Conservation (phyloP, 306 rosid genomes). For the Quercus ilex region DNA sequence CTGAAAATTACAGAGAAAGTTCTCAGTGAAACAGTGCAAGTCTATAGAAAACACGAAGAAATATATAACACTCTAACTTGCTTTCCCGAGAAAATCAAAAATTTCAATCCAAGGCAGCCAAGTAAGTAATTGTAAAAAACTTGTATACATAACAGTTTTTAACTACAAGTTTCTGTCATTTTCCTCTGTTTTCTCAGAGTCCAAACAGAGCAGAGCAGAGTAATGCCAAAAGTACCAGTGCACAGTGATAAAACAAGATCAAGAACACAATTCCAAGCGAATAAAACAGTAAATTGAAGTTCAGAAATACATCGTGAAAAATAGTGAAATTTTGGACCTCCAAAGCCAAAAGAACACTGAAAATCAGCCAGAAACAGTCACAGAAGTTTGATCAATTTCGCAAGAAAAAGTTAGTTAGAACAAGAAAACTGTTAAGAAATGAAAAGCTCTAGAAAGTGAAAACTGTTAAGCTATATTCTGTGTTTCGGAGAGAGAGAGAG, state of each 20-base stretch:
- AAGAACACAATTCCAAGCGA: slow-evolving; percentile 1
- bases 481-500: slow-evolving; percentile 1
- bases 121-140: background rate
- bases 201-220: slow-evolving; percentile 9
- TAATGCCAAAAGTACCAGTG: background rate
- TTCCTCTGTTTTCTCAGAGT: slow-evolving; percentile 22
- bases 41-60: background rate
- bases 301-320: background rate
- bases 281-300: background rate
- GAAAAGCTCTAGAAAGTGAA: background rate
- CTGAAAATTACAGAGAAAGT: background rate
- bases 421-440: background rate
- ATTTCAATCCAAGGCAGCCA: background rate
- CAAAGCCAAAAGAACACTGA: background rate
- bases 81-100: too few species aligned
- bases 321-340: background rate
- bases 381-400: background rate
- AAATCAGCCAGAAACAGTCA: background rate
- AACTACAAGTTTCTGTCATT: slow-evolving; percentile 1
- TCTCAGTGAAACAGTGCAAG: background rate
- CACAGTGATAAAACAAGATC: background rate
- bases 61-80: background rate
- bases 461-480: background rate
- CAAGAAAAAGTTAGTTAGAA: too few species aligned
- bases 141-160: background rate